Conservation (phyloP, 2,329 filamentous ascomycete species). For the Aspergillus sp. region DNA sequence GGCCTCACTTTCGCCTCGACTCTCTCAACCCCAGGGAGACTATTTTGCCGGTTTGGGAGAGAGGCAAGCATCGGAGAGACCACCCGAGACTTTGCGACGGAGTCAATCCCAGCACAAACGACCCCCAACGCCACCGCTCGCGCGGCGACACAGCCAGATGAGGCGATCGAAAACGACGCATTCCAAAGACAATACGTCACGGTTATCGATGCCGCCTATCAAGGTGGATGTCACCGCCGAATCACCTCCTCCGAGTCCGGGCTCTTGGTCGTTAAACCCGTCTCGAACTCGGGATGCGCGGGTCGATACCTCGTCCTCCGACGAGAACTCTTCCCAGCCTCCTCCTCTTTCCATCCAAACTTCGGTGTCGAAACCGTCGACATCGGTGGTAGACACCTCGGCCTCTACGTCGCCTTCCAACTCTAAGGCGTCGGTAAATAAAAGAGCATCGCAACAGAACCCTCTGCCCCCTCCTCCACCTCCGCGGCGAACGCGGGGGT, state of each 20-base stretch:
- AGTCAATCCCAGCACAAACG: slow-evolving; percentile 40
- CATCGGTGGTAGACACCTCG: slow-evolving; percentile 1
- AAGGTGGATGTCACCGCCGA: slow-evolving; percentile 42
- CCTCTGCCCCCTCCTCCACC: slow-evolving; percentile 46
- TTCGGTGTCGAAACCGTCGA: slow-evolving; percentile 6
- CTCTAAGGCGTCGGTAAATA: slow-evolving; percentile 26
- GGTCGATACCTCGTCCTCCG: slow-evolving; percentile 10
- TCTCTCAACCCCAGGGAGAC: slow-evolving; percentile 55
- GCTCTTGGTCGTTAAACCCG: slow-evolving; percentile 23
- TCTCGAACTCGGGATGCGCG: slow-evolving; percentile 16
- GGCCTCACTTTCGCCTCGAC: slow-evolving; percentile 22
- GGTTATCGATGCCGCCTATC: slow-evolving; percentile 43
- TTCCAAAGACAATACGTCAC: slow-evolving; percentile 31
- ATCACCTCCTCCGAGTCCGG: slow-evolving; percentile 30
- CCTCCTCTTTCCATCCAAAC: slow-evolving; percentile 6
- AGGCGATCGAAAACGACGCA: slow-evolving; percentile 36
- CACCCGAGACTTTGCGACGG: slow-evolving; percentile 27
- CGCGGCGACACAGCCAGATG: slow-evolving; percentile 50
- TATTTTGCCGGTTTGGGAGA: slow-evolving; percentile 30
- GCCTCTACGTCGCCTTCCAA: slow-evolving; percentile 8
- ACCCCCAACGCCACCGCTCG: slow-evolving; percentile 50
- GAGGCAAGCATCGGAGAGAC: slow-evolving; percentile 10
- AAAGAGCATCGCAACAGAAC: slow-evolving; percentile 27
- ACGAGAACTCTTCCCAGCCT: slow-evolving; percentile 11
- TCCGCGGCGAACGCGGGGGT: slow-evolving; percentile 47